Conservation (phyloP, 345 rosid species). For the Aurinia saxatilis region DNA sequence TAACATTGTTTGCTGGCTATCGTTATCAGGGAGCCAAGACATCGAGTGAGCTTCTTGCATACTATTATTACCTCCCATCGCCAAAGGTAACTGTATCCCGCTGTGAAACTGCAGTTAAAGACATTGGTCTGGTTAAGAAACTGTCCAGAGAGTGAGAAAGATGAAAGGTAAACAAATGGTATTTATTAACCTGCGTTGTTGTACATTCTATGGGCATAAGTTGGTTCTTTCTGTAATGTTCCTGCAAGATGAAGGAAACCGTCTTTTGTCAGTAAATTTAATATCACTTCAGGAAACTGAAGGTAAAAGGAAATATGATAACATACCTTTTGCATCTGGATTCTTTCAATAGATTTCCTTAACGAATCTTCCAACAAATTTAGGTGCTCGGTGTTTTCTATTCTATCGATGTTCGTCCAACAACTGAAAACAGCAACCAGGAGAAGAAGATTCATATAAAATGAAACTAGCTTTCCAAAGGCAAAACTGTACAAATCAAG, state of each 20-base stretch:
- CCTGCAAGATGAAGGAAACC: slow-evolving; percentile 38
- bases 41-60: slow-evolving; percentile 55
- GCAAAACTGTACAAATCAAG: neutral
- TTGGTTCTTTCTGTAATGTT: slow-evolving; percentile 50
- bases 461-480: neutral
- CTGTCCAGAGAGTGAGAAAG: neutral
- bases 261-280: neutral
- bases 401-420: slow-evolving; percentile 63
- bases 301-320: neutral
- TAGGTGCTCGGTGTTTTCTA: slow-evolving; percentile 60
- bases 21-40: slow-evolving; percentile 63
- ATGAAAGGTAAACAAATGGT: neutral
- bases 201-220: slow-evolving; percentile 48
- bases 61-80: slow-evolving; percentile 36
- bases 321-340: slow-evolving; percentile 53
- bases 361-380: slow-evolving; percentile 73
- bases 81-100: slow-evolving; percentile 50
- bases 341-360: slow-evolving; percentile 48
- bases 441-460: neutral
- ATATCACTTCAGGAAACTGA: neutral
- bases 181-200: slow-evolving; percentile 46
- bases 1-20: slow-evolving; percentile 48
- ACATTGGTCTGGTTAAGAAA: slow-evolving; percentile 4
- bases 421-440: slow-evolving; percentile 41
- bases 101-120: slow-evolving; percentile 45